These are phyloP conservation scores for Tolypocladium inflatum DNA, from an alignment of 2,329 filamentous ascomycete species.

Conservation along the genomic window DNA sequence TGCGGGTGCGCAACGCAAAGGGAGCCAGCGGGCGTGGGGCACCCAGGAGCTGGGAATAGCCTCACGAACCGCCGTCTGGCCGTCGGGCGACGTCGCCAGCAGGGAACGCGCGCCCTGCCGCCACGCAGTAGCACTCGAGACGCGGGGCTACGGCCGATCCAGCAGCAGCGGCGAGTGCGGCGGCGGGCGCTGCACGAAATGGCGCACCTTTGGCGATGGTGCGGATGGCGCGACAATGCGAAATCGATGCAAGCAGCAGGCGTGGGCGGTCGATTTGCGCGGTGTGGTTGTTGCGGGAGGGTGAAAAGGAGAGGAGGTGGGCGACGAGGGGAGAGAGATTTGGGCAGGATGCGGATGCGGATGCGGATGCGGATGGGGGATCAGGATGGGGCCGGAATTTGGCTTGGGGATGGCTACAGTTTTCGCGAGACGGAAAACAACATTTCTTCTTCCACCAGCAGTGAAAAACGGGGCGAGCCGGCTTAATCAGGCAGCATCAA, in stretches of 20 bases:
- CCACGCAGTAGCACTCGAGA: slow-evolving; percentile 10
- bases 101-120: slow-evolving; percentile 1
- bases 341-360: slow-evolving; percentile 9
- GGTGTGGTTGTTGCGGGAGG: slow-evolving; percentile 25
- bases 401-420: slow-evolving; percentile 16
- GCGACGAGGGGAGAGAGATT: slow-evolving; percentile 10
- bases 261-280: slow-evolving; percentile 18
- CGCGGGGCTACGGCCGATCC: slow-evolving; percentile 13
- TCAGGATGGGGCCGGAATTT: slow-evolving; percentile 8
- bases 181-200: slow-evolving; percentile 21
- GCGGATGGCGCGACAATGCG: slow-evolving; percentile 20
- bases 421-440: background rate
- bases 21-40: slow-evolving; percentile 5
- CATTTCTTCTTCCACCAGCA: slow-evolving; percentile 3
- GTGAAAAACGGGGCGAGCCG: slow-evolving; percentile 9
- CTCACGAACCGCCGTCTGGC: slow-evolving; percentile 20
- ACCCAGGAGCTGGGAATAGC: slow-evolving; percentile 26
- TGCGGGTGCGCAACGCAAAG: slow-evolving; percentile 4
- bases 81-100: slow-evolving; percentile 12
- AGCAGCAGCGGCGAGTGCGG: slow-evolving; percentile 17
- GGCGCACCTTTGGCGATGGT: slow-evolving; percentile 25
- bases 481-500: slow-evolving; percentile 6
- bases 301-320: slow-evolving; percentile 15
- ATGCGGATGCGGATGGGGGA: slow-evolving; percentile 9
- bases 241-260: slow-evolving; percentile 28